Evolutionary conservation across 345 rosid genomes (phyloP), one percentile per base, ranked within the genome.

Genomic region (thale cress (Arabidopsis thaliana)): DNA sequence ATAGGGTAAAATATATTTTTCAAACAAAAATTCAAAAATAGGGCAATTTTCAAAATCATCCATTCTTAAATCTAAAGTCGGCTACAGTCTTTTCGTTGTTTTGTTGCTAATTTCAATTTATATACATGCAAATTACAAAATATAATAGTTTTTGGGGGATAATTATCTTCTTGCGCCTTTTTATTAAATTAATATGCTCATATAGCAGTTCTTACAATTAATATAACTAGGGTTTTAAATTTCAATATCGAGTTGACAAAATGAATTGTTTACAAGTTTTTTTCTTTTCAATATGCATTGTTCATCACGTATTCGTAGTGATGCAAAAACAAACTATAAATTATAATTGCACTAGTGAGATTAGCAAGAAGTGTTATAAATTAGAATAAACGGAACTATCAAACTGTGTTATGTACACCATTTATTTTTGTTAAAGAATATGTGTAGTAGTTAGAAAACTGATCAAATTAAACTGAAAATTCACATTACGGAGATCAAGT

Each of bases 381-480:
- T 13, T 14, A 55, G 60, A 55, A 22, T 14, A 33, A 13, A 3
- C 7, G 8, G 32, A 55, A 55, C 22, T 55, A 7, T 24, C 10
- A 10, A 51, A 6, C 1, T 32, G 11, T 57, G 3, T 57, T 16
- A 16, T 57, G 23, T 37, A 37, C 42, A 36, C 28, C 42, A 59
- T 6, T 33, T 56, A 8, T 2, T 34, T 33, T 7, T 7, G 23
- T n/a, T 63, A 4, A 2, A 8, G 20, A 44, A 44, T 44, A 20
- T 36, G 25, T 28, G 11, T n/a, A 28, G 4, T 14, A 44, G 3
- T 33, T 28, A 16, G n/a, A 4, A 41, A 58, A 41, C 38, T 53
- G 22, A 55, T 68, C 41, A 68, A 40, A 55, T 68, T 32, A 68
- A 40, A 37, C 6, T 46, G 28, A 24, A 46, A 36, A 46, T 45